Base-by-base conservation (phyloP, 2,329 filamentous ascomycete genomes). In the Xylariaceae sp. region DNA sequence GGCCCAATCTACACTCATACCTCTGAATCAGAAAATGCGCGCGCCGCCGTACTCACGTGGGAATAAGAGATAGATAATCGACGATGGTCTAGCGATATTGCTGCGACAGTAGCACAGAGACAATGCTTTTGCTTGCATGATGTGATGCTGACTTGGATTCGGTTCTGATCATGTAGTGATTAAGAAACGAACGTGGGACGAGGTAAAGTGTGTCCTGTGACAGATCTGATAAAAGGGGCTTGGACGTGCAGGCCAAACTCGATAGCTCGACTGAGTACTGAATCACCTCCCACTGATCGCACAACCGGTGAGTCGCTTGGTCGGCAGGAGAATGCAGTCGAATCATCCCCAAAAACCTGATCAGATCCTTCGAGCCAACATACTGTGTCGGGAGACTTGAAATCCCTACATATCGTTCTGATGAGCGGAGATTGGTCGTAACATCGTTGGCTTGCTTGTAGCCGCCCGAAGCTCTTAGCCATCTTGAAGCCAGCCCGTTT, bases 381-480 rank as follows among this genome's bases (percentile, higher is more conserved):
- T 35, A 34, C 23, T 37, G 3, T 9, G 34, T 39, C 9, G 15
- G 3, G 35, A 53, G 51, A 53, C 35, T 30, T n/a, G 18, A 30
- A 35, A 51, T 51, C 48, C 35, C 34, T 39, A 39, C 35, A 41
- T 9, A 18, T 39, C 30, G 9, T 39, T 53, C 47, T 30, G 37
- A 44, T 47, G 51, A 64, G 61, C 47, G 57, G 61, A 64, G 61
- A 62, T 58, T 34, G 23, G 53, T 62, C 15, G 57, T 63, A 59
- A 37, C 15, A 57, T 30, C 37, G 35, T 49, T 39, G 18, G 13
- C 59, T 41, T 49, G 13, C 56, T 41, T 49, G 51, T 37, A 51
- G 53, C 15, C 45, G 54, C 34, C 39, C 18, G 23, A 7, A 11
- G 44, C 8, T 39, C 48, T 18, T 15, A 45, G 37, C 10, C 34